Base-by-base conservation (phyloP, 129 eudicot genomes). In the Centrapalus pauciflorus region DNA sequence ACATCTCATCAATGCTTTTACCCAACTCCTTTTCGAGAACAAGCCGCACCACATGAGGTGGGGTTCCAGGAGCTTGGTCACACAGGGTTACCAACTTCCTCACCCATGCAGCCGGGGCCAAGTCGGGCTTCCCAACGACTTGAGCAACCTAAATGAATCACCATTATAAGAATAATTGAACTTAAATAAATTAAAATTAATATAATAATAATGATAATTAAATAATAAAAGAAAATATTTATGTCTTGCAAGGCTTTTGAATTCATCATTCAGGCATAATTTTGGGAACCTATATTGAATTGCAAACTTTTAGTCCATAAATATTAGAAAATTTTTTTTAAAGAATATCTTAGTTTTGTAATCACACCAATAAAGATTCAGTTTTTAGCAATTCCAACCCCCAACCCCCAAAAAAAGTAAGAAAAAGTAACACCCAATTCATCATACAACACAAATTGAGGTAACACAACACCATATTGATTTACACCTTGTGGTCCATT, bases 41-140 rank as follows among this genome's bases (percentile, higher is more conserved):
- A 72, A 69, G 55, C 8, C 67, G 83, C 45, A 93, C 69, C 34
- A 88, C 80, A 61, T 74, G 58, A 29, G 88, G 79, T 14, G 90
- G 96, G 28, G 92, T 89, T 41, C 81, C 45, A 16, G 98, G 96
- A 52, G 96, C 98, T 75, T 88, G 90, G 84, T 93, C 98, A 70
- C 96, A 88, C 21, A 93, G 51, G 21, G 96, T 93, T 27, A 93
- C 98, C 11, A 93, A 87, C 80, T 82, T 84, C 76, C 76, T 76
- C 16, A 93, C 98, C 98, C 98, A 93, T 23, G 98, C 87, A 66
- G 95, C 87, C 2, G 98, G 96, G 8, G 96, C 98, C 85, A 88
- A 82, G 37, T 93, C 98, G 26, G 98, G 98, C 79, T 93, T 93
- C 84, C 98, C 98, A 67, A 88, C 41, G 17, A 93, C 82, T 80